These are phyloP conservation scores for Yamadazyma philogaea DNA, from an alignment of 805 yeast species.

Conservation along the genomic window DNA sequence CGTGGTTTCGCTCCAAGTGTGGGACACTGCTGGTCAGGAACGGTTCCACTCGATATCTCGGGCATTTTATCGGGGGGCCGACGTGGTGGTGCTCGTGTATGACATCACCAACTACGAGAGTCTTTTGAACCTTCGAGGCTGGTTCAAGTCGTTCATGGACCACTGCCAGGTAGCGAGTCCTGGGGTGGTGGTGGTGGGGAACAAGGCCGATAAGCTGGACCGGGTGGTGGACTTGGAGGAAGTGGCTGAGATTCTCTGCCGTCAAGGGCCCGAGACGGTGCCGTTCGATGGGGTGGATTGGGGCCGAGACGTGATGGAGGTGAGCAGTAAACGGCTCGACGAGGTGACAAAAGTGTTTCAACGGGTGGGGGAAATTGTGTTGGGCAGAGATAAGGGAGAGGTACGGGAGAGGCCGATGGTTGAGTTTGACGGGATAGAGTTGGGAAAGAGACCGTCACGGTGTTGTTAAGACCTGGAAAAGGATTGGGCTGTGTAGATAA, in stretches of 20 bases:
- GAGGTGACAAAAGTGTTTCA: conserved; percentile 33
- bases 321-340: conserved; percentile 28
- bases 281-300: conserved; percentile 31
- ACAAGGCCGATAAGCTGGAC: conserved; percentile 43
- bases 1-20: conserved; percentile 44
- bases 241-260: conserved; percentile 31
- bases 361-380: conserved; percentile 38
- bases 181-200: conserved; percentile 51
- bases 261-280: conserved; percentile 13
- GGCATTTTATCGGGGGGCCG: conserved; percentile 59
- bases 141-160: conserved; percentile 49
- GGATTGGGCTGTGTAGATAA: too few species aligned
- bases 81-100: conserved; percentile 51
- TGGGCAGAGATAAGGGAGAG: conserved; percentile 25
- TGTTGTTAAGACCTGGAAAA: conserved; percentile 10
- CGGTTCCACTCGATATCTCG: conserved; percentile 48
- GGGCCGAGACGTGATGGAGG: conserved; percentile 32
- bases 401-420: conserved; percentile 16
- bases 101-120: conserved; percentile 53
- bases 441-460: conserved; percentile 9
- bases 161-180: conserved; percentile 49
- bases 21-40: conserved; percentile 51
- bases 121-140: conserved; percentile 42
- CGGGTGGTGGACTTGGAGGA: conserved; percentile 36
- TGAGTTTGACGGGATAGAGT: conserved; percentile 32